These are phyloP conservation scores for Globisporangium takayamanum DNA, from an alignment of 352 stramenopile species.

Conservation along the genomic window DNA sequence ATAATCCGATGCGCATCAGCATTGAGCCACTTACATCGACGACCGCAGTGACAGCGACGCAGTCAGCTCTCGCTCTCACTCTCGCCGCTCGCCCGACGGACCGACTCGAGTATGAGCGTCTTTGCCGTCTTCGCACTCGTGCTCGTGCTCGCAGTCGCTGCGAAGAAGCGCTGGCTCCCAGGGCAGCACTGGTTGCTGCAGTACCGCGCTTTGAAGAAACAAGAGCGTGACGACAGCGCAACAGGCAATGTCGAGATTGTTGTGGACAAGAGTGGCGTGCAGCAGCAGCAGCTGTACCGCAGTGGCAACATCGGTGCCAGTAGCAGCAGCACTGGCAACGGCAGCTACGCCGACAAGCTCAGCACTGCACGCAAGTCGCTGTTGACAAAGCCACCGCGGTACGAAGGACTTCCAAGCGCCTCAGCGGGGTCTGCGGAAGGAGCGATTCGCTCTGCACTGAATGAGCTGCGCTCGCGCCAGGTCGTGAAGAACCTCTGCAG, in stretches of 20 bases:
- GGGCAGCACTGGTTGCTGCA: constrained; percentile 13
- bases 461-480: constrained; percentile 42
- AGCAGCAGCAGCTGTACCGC: not conserved
- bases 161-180: constrained; percentile 20
- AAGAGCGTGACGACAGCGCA: constrained; percentile 6
- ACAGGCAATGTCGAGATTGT: constrained; percentile 33
- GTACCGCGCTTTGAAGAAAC: constrained; percentile 24
- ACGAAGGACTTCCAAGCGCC: constrained; percentile 5
- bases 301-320: not conserved
- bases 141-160: constrained; percentile 18
- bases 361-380: constrained; percentile 7
- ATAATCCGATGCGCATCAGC: too few relatives aligned
- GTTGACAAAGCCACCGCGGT: constrained; percentile 10
- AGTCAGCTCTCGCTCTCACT: too few relatives aligned
- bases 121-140: constrained; percentile 24
- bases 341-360: not conserved
- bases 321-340: too few relatives aligned
- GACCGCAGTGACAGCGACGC: too few relatives aligned
- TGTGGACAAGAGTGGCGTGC: constrained; percentile 20
- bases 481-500: constrained; percentile 49
- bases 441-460: constrained; percentile 38
- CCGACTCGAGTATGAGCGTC: not conserved
- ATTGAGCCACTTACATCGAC: too few relatives aligned
- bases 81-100: not conserved
- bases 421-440: constrained; percentile 24